Conservation (phyloP, 495 filamentous ascomycete genomes). For the Trichoderma reesei region DNA sequence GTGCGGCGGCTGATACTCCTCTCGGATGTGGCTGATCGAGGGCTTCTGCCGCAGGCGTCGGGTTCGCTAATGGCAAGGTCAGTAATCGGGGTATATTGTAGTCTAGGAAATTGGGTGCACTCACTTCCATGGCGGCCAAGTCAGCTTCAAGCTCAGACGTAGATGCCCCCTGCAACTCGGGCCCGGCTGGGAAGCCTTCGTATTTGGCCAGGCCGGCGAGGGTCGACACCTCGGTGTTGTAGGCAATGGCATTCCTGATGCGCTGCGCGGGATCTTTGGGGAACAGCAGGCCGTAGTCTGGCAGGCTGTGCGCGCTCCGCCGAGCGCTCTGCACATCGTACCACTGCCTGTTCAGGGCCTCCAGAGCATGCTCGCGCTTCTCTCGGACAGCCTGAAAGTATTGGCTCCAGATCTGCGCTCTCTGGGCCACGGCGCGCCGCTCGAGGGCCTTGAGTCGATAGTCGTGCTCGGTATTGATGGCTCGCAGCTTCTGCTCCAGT, state of each 20-base stretch:
- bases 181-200: constrained; percentile 92
- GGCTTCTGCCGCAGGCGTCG: neutral
- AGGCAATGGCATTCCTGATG: constrained; percentile 68
- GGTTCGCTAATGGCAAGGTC: constrained; percentile 4
- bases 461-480: constrained; percentile 59
- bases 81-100: neutral
- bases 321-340: constrained; percentile 87
- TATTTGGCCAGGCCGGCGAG: constrained; percentile 87
- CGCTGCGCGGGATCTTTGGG: constrained; percentile 60
- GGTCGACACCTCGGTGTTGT: constrained; percentile 88
- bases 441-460: constrained; percentile 64
- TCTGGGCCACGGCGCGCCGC: constrained; percentile 64
- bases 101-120: constrained; percentile 29
- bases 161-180: constrained; percentile 61
- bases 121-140: constrained; percentile 80
- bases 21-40: constrained; percentile 15
- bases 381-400: constrained; percentile 78
- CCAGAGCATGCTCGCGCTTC: constrained; percentile 67
- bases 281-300: constrained; percentile 68
- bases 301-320: constrained; percentile 68
- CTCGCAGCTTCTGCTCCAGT: constrained; percentile 65
- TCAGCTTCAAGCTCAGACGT: constrained; percentile 73
- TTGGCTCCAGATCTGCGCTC: constrained; percentile 73
- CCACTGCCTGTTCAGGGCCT: constrained; percentile 71
- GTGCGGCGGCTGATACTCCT: constrained; percentile 19